phyloP scores from a whole-genome alignment of 169 alveolate species.

The Eimeria maxima region DNA sequence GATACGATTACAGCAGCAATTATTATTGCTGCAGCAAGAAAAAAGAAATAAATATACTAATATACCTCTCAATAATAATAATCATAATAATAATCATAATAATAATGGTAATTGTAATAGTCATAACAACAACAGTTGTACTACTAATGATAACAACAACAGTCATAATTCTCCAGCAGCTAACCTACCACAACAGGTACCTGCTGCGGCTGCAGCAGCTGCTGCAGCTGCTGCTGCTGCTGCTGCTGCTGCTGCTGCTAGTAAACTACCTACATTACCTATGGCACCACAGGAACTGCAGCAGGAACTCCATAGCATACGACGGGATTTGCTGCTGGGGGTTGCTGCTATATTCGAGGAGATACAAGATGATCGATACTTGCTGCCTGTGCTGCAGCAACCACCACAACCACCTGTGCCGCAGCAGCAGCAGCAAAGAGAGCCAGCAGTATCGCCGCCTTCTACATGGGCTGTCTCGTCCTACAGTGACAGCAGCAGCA shows the following conservation, averaged over 20 bases:
- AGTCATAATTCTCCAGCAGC: no score
- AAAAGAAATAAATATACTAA: background rate
- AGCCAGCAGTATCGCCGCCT: background rate
- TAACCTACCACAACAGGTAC: background rate
- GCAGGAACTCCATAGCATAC: constrained; percentile 66
- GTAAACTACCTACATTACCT: constrained; percentile 5
- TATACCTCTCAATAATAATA: no score
- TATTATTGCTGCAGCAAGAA: constrained; percentile 58
- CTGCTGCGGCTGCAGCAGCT: background rate
- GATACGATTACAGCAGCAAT: constrained; percentile 77
- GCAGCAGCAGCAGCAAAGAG: background rate
- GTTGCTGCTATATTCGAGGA: constrained; percentile 80
- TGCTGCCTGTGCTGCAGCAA: constrained; percentile 72
- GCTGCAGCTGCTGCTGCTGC: constrained; percentile 79
- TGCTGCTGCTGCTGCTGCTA: constrained; percentile 51
- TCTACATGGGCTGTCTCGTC: background rate
- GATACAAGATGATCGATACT: constrained; percentile 66
- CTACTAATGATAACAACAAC: no score
- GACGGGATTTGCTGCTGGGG: constrained; percentile 72
- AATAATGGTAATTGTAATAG: no score
- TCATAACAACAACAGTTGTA: no score
- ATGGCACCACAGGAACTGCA: constrained; percentile 55
- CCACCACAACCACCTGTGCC: constrained; percentile 23
- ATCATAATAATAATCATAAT: no score
- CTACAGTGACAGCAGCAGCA: constrained; percentile 32